Evolutionary conservation across 768 basidiomycete species (phyloP).

Genomic region (Lactarius deliciosus): DNA sequence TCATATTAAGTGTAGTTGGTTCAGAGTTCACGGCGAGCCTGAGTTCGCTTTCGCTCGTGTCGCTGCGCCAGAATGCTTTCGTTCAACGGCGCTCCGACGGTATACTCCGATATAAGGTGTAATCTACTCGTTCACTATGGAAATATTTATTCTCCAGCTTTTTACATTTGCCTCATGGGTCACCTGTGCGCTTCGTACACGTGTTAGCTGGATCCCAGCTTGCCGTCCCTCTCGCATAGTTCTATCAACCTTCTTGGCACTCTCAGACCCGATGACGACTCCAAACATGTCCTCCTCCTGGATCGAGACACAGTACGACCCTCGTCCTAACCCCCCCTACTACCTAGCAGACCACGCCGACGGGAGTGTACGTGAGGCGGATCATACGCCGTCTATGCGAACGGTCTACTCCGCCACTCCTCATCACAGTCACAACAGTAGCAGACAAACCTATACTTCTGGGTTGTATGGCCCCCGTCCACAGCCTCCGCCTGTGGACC

Average conservation of each 20-base stretch:
- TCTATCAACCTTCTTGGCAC: constrained; percentile 6
- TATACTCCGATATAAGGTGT: neutral
- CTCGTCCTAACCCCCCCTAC: neutral
- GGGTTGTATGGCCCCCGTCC: constrained; percentile 26
- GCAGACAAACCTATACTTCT: constrained; percentile 16
- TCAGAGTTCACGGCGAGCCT: neutral
- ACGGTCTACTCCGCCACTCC: constrained; percentile 4
- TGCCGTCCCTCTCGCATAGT: constrained; percentile 11
- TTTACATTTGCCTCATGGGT: constrained; percentile 23
- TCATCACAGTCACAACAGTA: constrained; percentile 22
- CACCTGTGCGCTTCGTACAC: constrained; percentile 25
- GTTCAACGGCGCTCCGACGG: neutral
- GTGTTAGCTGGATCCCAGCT: constrained; percentile 18
- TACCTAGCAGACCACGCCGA: constrained; percentile 9
- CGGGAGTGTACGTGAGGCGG: constrained; percentile 9
- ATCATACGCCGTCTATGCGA: constrained; percentile 14
- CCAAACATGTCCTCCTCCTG: constrained; percentile 17
- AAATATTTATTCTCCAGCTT: neutral
- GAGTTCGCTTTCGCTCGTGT: neutral
- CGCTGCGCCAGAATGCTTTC: neutral
- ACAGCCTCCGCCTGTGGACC: constrained; percentile 10
- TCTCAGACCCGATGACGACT: neutral
- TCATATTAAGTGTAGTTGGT: neutral
- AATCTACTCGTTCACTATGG: neutral
- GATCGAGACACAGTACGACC: constrained; percentile 15